Percentiles rank a stretch among this genome's conserved stretches.
These are phyloP conservation scores for Caryopteris hybrid DNA, from an alignment of 305 asterid species.

Conservation along the genomic window DNA sequence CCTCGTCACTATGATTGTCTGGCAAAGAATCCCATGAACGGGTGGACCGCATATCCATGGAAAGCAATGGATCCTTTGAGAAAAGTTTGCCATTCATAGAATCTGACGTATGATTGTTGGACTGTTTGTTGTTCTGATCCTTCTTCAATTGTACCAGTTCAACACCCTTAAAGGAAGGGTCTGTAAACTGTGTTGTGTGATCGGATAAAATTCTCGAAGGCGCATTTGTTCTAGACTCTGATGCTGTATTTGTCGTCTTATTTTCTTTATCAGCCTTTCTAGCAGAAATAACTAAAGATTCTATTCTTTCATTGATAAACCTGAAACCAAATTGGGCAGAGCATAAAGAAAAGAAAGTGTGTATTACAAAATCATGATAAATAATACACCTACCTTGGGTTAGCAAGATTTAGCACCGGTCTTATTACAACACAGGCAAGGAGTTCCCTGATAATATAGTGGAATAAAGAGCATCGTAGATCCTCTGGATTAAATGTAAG, in stretches of 20 bases:
- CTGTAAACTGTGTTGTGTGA: conserved; percentile 48
- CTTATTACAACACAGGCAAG: conserved; percentile 90
- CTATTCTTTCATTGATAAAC: conserved; percentile 95
- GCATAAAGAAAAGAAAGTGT: conserved; percentile 29
- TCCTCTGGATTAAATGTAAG: conserved; percentile 75
- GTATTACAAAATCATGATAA: conserved; percentile 17
- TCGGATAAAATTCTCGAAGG: conserved; percentile 46
- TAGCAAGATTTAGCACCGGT: conserved; percentile 88
- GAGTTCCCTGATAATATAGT: conserved; percentile 73
- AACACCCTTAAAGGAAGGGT: conserved; percentile 80
- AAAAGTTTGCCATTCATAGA: conserved; percentile 31
- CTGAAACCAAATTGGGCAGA: conserved; percentile 41
- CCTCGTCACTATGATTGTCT: conserved; percentile 49
- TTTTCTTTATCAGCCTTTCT: conserved; percentile 59
- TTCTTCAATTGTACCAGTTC: conserved; percentile 87
- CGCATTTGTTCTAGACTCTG: conserved; percentile 44
- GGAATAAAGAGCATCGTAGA: conserved; percentile 80
- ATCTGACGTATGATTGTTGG: conserved; percentile 34
- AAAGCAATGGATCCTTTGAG: conserved; percentile 88
- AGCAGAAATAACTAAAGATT: conserved; percentile 55
- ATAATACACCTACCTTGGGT: conserved; percentile 59
- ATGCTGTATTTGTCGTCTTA: conserved; percentile 30
- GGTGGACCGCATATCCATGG: conserved; percentile 63
- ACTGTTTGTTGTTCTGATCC: conserved; percentile 39
- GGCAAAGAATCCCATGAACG: conserved; percentile 78